phyloP scores from a whole-genome alignment of 768 basidiomycete genomes.

The Tricholomella constricta region DNA sequence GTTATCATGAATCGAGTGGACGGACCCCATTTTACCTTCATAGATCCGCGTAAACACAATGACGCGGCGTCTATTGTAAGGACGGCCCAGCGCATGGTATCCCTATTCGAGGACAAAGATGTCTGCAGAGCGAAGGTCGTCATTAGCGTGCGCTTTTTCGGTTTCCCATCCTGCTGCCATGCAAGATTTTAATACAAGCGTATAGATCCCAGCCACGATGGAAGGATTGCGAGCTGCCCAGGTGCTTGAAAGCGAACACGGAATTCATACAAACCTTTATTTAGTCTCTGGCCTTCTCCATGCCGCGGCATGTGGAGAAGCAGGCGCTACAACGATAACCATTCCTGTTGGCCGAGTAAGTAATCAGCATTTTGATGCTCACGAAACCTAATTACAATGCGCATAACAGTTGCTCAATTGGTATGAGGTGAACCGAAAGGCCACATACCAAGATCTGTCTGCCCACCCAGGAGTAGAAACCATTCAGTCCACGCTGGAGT shows the following conservation, averaged over 20 bases:
- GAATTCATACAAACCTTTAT: slow-evolving; percentile 52
- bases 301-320: slow-evolving; percentile 55
- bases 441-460: slow-evolving; percentile 21
- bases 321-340: slow-evolving; percentile 48
- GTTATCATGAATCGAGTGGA: slow-evolving; percentile 44
- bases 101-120: slow-evolving; percentile 42
- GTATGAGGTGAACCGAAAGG: slow-evolving; percentile 39
- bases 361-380: slow-evolving; percentile 1
- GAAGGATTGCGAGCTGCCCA: slow-evolving; percentile 51
- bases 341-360: slow-evolving; percentile 54
- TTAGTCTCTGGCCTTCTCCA: slow-evolving; percentile 57
- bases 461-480: slow-evolving; percentile 46
- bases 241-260: slow-evolving; percentile 35
- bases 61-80: slow-evolving; percentile 40
- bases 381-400: slow-evolving; percentile 1
- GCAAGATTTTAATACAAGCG: background rate
- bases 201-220: slow-evolving; percentile 60
- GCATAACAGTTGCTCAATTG: slow-evolving; percentile 39
- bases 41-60: slow-evolving; percentile 50
- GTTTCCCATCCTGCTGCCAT: background rate
- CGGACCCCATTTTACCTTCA: slow-evolving; percentile 51
- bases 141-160: slow-evolving; percentile 47
- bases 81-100: slow-evolving; percentile 42
- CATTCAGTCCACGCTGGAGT: slow-evolving; percentile 47
- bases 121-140: slow-evolving; percentile 42